These are phyloP conservation scores for Acer negundo DNA, from an alignment of 345 rosid species.

Conservation along the genomic window DNA sequence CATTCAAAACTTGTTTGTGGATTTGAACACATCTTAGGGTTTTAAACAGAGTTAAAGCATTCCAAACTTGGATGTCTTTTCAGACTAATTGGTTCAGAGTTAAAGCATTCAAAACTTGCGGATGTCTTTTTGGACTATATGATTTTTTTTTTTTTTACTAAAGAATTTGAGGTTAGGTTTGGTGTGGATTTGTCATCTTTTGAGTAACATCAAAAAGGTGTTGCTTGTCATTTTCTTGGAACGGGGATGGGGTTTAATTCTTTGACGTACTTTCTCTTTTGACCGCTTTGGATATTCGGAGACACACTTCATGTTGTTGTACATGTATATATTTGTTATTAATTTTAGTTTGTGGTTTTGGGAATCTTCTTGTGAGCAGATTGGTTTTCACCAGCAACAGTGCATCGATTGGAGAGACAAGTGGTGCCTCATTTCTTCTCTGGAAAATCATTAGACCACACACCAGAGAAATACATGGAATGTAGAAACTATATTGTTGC, in stretches of 20 bases:
- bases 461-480: constrained; percentile 86
- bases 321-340: background rate
- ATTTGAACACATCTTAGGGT: too few species aligned
- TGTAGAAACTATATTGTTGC: constrained; percentile 84
- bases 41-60: too few species aligned
- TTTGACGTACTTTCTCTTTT: background rate
- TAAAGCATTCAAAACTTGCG: too few species aligned
- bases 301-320: background rate
- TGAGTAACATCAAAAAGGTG: background rate
- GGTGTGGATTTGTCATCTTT: constrained; percentile 8
- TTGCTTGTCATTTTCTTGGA: constrained; percentile 10
- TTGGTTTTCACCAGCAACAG: constrained; percentile 88
- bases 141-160: background rate
- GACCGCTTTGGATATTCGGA: background rate
- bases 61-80: too few species aligned
- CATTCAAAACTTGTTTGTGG: background rate
- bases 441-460: constrained; percentile 76
- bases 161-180: background rate
- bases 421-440: constrained; percentile 97
- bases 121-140: too few species aligned
- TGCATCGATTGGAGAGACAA: constrained; percentile 94
- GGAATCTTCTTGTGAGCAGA: constrained; percentile 43
- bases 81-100: too few species aligned
- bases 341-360: constrained; percentile 8
- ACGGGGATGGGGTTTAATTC: background rate